Evolutionary conservation across 371 early-diverging fungal genomes (phyloP).

Genomic region (Circinella minor): DNA sequence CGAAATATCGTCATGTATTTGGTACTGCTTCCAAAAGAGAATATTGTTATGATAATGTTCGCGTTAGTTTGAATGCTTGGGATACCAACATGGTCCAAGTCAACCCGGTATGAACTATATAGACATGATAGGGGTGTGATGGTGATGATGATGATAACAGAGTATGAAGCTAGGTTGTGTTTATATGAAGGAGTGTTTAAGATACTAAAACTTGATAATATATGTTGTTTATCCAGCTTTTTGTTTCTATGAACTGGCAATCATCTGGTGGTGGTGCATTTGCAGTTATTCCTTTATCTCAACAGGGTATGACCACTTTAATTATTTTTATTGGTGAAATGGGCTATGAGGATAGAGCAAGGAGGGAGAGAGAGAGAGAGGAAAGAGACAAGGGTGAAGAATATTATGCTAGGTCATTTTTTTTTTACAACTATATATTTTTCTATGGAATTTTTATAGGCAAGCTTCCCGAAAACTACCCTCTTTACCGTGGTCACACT

Average conservation of each 20-base stretch:
- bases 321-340: too few species aligned
- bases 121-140: background rate
- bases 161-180: too few species aligned
- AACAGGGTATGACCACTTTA: slow-evolving; percentile 61
- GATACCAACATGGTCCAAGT: slow-evolving; percentile 95
- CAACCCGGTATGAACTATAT: slow-evolving; percentile 75
- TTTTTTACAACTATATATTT: background rate
- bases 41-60: slow-evolving; percentile 92
- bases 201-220: too few species aligned
- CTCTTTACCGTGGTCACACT: slow-evolving; percentile 91
- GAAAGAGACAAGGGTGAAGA: too few species aligned
- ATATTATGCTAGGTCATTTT: background rate
- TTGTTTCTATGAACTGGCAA: slow-evolving; percentile 95
- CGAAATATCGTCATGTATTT: slow-evolving; percentile 93
- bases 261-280: slow-evolving; percentile 97
- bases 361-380: background rate
- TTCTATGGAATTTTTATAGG: slow-evolving; percentile 38
- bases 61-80: slow-evolving; percentile 92
- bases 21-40: slow-evolving; percentile 92
- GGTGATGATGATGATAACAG: background rate
- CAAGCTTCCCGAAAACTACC: slow-evolving; percentile 85
- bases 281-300: slow-evolving; percentile 86
- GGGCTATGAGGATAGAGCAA: background rate
- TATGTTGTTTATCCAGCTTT: slow-evolving; percentile 50
- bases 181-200: too few species aligned